Evolutionary conservation across 2,329 filamentous ascomycete genomes (phyloP).

Genomic region (Grosmannia serpens): DNA sequence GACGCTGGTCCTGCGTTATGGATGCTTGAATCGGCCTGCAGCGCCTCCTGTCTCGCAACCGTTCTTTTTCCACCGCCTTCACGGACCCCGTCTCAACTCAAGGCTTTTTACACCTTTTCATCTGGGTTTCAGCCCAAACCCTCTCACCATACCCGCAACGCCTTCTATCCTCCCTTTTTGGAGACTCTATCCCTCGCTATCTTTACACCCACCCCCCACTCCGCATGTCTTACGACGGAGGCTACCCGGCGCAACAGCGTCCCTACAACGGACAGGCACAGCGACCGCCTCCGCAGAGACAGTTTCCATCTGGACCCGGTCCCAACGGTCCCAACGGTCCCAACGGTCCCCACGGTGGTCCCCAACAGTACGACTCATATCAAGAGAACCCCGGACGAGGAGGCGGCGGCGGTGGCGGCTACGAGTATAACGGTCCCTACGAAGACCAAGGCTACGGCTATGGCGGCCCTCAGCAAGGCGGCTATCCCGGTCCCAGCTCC

Average conservation of each 20-base stretch:
- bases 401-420: constrained; percentile 21
- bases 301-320: constrained; percentile 20
- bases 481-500: constrained; percentile 27
- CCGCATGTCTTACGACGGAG: constrained; percentile 40
- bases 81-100: too few relatives aligned
- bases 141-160: too few relatives aligned
- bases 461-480: constrained; percentile 29
- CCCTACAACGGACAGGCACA: constrained; percentile 36
- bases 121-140: too few relatives aligned
- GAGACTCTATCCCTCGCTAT: background rate
- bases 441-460: constrained; percentile 34
- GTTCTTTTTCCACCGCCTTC: background rate
- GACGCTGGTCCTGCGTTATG: background rate
- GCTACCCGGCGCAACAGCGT: constrained; percentile 32
- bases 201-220: background rate
- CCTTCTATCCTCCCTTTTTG: background rate
- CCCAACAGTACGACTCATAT: constrained; percentile 33
- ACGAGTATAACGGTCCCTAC: constrained; percentile 24
- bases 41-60: background rate
- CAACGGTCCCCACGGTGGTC: constrained; percentile 5
- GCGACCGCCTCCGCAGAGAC: constrained; percentile 26
- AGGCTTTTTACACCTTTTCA: too few relatives aligned
- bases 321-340: constrained; percentile 15
- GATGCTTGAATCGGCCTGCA: background rate
- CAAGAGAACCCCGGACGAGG: constrained; percentile 25